phyloP scores from a whole-genome alignment of 202 grass and related monocot species.

The Schoenoplectus tabernaemontani region DNA sequence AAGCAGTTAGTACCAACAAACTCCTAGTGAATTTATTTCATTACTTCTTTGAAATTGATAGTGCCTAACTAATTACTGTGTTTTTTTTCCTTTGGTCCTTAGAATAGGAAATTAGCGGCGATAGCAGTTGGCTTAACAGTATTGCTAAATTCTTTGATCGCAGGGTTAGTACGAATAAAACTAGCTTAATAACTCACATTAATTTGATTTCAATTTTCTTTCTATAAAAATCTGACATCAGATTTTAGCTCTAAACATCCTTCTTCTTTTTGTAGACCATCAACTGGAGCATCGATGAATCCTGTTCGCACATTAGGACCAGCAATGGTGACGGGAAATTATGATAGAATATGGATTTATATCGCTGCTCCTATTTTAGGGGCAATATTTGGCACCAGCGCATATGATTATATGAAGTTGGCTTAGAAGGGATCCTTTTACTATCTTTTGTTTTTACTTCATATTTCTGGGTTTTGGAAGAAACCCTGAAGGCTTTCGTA shows the following conservation, averaged over 20 bases:
- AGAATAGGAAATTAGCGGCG: conserved; percentile 3
- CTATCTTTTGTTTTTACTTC: background rate
- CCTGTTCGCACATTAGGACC: conserved; percentile 44
- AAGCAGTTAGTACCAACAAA: conserved; percentile 25
- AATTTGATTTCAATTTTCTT: background rate
- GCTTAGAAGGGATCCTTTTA: background rate
- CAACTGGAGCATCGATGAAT: conserved; percentile 53
- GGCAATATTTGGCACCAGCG: conserved; percentile 29
- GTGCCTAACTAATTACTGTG: background rate
- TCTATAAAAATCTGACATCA: background rate
- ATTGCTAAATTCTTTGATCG: conserved; percentile 19
- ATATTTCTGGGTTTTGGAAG: too few relatives aligned
- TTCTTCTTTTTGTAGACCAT: conserved; percentile 29
- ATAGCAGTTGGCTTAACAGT: conserved; percentile 25
- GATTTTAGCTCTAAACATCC: background rate
- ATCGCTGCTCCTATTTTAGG: conserved; percentile 38
- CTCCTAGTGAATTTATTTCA: background rate
- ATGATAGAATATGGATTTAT: conserved; percentile 47
- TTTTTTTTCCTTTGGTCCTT: background rate
- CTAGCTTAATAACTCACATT: background rate
- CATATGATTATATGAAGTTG: conserved; percentile 33
- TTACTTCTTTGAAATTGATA: background rate
- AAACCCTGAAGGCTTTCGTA: background rate
- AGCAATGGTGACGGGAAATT: conserved; percentile 37
- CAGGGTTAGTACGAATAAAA: conserved; percentile 12